phyloP scores from a whole-genome alignment of 345 rosid genomes.

The Cardamine resedifolia region DNA sequence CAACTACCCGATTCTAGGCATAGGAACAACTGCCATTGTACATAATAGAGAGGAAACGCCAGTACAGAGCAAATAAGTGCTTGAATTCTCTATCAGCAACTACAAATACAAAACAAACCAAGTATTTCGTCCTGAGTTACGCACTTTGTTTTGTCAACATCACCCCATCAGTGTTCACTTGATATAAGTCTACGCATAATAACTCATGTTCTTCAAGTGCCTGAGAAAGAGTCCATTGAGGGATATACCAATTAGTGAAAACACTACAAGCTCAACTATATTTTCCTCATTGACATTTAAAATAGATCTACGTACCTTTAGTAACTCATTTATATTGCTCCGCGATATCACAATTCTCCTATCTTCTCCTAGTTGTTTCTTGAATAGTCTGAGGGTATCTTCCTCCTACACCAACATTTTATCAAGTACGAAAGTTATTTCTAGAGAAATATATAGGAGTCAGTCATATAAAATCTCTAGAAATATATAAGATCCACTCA shows the following conservation, averaged over 20 bases:
- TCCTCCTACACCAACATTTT: conserved; percentile 60
- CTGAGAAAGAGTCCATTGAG: conserved; percentile 41
- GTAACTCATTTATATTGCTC: conserved; percentile 79
- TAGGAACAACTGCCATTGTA: conserved; percentile 1
- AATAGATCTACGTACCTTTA: conserved; percentile 51
- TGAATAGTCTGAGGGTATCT: conserved; percentile 60
- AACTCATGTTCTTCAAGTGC: conserved; percentile 88
- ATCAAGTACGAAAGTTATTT: neutral
- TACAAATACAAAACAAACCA: conserved; percentile 23
- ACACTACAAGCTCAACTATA: conserved; percentile 41
- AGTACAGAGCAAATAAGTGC: conserved; percentile 12
- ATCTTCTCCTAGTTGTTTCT: conserved; percentile 89
- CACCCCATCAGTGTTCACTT: conserved; percentile 74
- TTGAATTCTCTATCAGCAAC: neutral
- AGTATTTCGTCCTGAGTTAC: conserved; percentile 32
- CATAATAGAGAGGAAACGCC: neutral
- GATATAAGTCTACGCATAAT: conserved; percentile 66
- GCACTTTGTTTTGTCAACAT: conserved; percentile 74
- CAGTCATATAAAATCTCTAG: conserved; percentile 1
- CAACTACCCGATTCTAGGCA: neutral
- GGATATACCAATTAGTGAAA: neutral
- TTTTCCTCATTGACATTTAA: neutral
- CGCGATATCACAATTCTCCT: conserved; percentile 77
- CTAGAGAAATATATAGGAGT: neutral
- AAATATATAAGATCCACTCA: neutral